Percentiles rank a stretch among this genome's conserved stretches.
phyloP scores from a whole-genome alignment of 1,139 yeast genomes.

The Pichia norvegensis region DNA sequence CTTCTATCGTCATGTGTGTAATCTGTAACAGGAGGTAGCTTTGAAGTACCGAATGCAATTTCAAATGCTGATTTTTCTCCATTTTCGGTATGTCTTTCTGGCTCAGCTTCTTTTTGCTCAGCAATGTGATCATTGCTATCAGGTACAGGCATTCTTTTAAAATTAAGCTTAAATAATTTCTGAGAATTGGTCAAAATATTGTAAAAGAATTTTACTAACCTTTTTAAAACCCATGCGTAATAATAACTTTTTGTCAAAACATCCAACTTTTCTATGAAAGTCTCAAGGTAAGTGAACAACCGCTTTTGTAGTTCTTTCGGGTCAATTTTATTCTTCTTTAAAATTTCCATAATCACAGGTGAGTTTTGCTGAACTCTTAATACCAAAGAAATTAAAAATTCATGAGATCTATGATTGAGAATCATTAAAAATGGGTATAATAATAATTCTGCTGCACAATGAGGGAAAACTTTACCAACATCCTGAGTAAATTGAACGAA shows the following conservation, averaged over 20 bases:
- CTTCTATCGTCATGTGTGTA: constrained; percentile 16
- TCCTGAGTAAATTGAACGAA: constrained; percentile 28
- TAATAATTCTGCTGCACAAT: constrained; percentile 34
- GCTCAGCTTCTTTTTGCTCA: background rate
- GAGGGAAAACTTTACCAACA: constrained; percentile 21
- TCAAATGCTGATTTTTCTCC: constrained; percentile 23
- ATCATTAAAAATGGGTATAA: constrained; percentile 41
- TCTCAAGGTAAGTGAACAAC: constrained; percentile 27
- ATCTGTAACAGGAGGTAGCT: constrained; percentile 29
- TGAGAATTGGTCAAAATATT: constrained; percentile 28
- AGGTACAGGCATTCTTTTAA: constrained; percentile 21
- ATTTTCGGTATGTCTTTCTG: background rate
- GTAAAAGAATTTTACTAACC: constrained; percentile 29
- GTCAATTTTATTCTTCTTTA: constrained; percentile 27
- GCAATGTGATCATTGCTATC: constrained; percentile 2
- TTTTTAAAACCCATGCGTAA: constrained; percentile 31
- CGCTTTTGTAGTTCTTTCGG: constrained; percentile 26
- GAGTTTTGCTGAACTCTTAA: constrained; percentile 34
- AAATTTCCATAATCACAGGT: constrained; percentile 27
- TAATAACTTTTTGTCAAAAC: constrained; percentile 27
- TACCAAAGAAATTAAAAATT: constrained; percentile 43
- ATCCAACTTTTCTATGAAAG: constrained; percentile 28
- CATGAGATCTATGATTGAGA: constrained; percentile 44
- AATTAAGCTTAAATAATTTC: constrained; percentile 27
- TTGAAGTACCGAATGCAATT: constrained; percentile 29